A percentile compares a stretch with the other conserved stretches of the same genome.
Conservation (phyloP, 2,329 filamentous ascomycete species). For the Pseudohalonectria lignicola region DNA sequence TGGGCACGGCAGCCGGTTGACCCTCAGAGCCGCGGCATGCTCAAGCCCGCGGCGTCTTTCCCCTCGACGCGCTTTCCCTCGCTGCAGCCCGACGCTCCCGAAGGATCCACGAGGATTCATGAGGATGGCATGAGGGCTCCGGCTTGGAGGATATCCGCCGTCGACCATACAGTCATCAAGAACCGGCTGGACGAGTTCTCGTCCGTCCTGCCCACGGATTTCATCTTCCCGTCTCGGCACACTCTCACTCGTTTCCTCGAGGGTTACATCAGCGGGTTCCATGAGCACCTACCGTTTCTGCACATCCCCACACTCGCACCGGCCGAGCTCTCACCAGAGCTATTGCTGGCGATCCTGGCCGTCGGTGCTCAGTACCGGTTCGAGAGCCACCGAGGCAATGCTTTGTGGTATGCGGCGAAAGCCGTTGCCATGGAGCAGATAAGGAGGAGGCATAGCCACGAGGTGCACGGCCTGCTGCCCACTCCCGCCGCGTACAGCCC, state of each 20-base stretch:
- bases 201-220: conserved; percentile 47
- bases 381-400: conserved; percentile 46
- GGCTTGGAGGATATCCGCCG: conserved; percentile 37
- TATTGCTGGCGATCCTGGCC: conserved; percentile 56
- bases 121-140: conserved; percentile 27
- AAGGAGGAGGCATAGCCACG: conserved; percentile 42
- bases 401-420: conserved; percentile 50
- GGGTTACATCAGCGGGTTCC: conserved; percentile 58
- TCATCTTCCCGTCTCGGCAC: conserved; percentile 57
- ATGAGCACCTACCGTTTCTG: conserved; percentile 49
- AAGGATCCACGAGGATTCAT: conserved; percentile 18
- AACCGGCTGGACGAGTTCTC: conserved; percentile 52
- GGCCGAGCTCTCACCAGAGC: conserved; percentile 54
- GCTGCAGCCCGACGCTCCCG: conserved; percentile 33
- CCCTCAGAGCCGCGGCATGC: conserved; percentile 25
- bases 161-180: conserved; percentile 44
- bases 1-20: conserved; percentile 35
- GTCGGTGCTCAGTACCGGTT: conserved; percentile 58
- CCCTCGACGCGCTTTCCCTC: conserved; percentile 44
- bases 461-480: conserved; percentile 44
- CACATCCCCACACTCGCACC: conserved; percentile 57
- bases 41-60: conserved; percentile 39
- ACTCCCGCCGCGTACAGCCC: conserved; percentile 48
- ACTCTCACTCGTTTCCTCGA: conserved; percentile 59
- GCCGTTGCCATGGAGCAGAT: conserved; percentile 49